Percentiles rank a stretch among this genome's conserved stretches.
These are phyloP conservation scores for Vitis cinerea DNA, from an alignment of 164 flowering plant genomes.

Conservation along the genomic window DNA sequence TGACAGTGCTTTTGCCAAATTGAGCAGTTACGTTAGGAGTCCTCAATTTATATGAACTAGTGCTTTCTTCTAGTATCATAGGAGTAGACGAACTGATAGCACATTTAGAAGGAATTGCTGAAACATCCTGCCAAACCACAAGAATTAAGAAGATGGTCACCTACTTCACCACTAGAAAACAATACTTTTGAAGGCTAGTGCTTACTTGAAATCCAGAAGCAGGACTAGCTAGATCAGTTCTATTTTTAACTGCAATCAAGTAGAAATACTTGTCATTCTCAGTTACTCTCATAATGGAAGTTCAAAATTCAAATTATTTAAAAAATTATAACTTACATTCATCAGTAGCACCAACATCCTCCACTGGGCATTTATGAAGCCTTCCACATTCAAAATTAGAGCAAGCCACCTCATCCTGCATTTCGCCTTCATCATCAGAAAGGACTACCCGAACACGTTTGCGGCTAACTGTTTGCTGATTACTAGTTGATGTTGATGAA, in stretches of 20 bases:
- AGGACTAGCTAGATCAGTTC: conserved; percentile 16
- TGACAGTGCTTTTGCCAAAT: conserved; percentile 22
- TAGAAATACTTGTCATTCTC: conserved; percentile 7
- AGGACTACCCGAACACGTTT: conserved; percentile 76
- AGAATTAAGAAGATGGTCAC: not conserved
- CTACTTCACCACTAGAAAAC: conserved; percentile 5
- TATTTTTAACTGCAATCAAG: conserved; percentile 37
- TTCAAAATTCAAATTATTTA: conserved; percentile 10
- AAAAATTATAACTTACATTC: conserved; percentile 42
- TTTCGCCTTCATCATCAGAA: conserved; percentile 88
- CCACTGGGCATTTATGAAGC: conserved; percentile 19
- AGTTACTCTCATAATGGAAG: conserved; percentile 2
- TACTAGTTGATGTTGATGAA: conserved; percentile 34
- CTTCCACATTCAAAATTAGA: conserved; percentile 20
- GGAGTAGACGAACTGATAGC: conserved; percentile 34
- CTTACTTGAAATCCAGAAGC: conserved; percentile 42
- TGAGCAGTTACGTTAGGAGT: conserved; percentile 29
- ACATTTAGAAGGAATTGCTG: conserved; percentile 32
- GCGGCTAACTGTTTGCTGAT: conserved; percentile 54
- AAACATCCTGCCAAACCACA: conserved; percentile 42
- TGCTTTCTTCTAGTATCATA: conserved; percentile 56
- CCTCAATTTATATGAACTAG: conserved; percentile 54
- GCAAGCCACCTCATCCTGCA: conserved; percentile 24
- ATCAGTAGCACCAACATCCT: conserved; percentile 52
- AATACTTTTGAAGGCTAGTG: not conserved